Percentiles rank a stretch among this genome's conserved stretches.
These are phyloP conservation scores for Trypanosoma scelopori DNA, from an alignment of 208 protist genomes.

Conservation along the genomic window DNA sequence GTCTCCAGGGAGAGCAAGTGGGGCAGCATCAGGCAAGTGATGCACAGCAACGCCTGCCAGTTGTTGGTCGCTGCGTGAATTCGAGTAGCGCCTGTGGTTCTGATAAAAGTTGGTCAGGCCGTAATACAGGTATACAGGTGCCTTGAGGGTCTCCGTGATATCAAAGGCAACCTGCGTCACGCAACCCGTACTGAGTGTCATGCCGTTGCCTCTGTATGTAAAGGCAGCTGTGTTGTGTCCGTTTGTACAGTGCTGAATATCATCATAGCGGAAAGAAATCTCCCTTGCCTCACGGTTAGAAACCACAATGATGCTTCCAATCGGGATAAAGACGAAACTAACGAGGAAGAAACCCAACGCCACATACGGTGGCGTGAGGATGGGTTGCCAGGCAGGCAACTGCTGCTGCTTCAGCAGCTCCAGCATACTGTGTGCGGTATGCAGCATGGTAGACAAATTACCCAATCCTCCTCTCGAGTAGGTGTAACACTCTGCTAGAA, in stretches of 20 bases:
- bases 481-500: no score
- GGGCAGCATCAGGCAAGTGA: conserved; percentile 39
- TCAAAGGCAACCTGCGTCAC: conserved; percentile 55
- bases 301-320: conserved; percentile 87
- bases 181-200: conserved; percentile 52
- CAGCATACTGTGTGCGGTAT: conserved; percentile 9
- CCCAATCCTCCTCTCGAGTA: background rate
- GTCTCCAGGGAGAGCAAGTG: conserved; percentile 61
- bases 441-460: background rate
- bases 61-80: conserved; percentile 74
- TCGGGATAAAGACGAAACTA: conserved; percentile 90
- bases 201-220: conserved; percentile 48
- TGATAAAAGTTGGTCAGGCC: conserved; percentile 98
- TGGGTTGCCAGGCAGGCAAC: conserved; percentile 96
- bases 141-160: conserved; percentile 59
- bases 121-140: conserved; percentile 98
- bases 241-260: conserved; percentile 52
- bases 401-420: conserved; percentile 92
- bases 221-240: conserved; percentile 40
- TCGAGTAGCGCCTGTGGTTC: conserved; percentile 96
- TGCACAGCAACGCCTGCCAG: conserved; percentile 49
- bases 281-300: conserved; percentile 71
- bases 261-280: conserved; percentile 73
- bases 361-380: conserved; percentile 92
- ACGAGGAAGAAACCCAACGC: conserved; percentile 90